Evolutionary conservation across 139 green algal species (phyloP).

Genomic region (Medakamo hakoo): DNA sequence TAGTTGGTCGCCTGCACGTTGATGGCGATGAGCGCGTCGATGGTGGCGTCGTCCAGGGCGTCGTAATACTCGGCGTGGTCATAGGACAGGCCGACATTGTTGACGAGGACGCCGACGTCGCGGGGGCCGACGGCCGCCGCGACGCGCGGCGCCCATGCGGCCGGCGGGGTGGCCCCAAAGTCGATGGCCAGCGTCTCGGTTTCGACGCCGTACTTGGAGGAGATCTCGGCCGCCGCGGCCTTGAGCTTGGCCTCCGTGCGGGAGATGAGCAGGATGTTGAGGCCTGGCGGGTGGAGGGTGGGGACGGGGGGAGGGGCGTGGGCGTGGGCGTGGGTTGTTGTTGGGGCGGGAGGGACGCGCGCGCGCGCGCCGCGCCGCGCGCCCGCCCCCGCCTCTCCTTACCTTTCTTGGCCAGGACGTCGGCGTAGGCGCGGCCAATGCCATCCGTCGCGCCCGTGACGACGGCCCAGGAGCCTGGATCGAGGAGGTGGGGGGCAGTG

Average conservation of each 20-base stretch:
- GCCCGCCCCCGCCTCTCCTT: too few relatives aligned
- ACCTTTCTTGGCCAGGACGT: slow-evolving; percentile 39
- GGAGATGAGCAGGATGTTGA: slow-evolving; percentile 61
- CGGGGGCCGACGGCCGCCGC: slow-evolving; percentile 12
- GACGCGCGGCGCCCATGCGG: slow-evolving; percentile 10
- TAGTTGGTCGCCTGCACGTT: slow-evolving; percentile 34
- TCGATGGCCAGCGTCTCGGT: slow-evolving; percentile 22
- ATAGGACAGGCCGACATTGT: slow-evolving; percentile 73
- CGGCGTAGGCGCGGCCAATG: slow-evolving; percentile 51
- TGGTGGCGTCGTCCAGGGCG: slow-evolving; percentile 17
- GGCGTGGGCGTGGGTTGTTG: background rate
- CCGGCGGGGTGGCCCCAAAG: slow-evolving; percentile 17
- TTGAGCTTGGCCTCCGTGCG: slow-evolving; percentile 47
- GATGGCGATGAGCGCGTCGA: slow-evolving; percentile 38
- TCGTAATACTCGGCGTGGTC: slow-evolving; percentile 57
- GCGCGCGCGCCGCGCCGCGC: too few relatives aligned
- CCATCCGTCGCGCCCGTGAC: slow-evolving; percentile 69
- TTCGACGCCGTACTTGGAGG: slow-evolving; percentile 31
- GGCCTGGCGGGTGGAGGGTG: too few relatives aligned
- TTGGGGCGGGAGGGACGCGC: too few relatives aligned
- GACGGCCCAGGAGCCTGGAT: slow-evolving; percentile 42
- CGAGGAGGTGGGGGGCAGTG: too few relatives aligned
- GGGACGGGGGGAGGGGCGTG: background rate
- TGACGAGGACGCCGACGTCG: slow-evolving; percentile 67
- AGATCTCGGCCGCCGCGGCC: slow-evolving; percentile 22